These are phyloP conservation scores for Xylaria sp. DNA, from an alignment of 2,329 filamentous ascomycete species.

Conservation along the genomic window DNA sequence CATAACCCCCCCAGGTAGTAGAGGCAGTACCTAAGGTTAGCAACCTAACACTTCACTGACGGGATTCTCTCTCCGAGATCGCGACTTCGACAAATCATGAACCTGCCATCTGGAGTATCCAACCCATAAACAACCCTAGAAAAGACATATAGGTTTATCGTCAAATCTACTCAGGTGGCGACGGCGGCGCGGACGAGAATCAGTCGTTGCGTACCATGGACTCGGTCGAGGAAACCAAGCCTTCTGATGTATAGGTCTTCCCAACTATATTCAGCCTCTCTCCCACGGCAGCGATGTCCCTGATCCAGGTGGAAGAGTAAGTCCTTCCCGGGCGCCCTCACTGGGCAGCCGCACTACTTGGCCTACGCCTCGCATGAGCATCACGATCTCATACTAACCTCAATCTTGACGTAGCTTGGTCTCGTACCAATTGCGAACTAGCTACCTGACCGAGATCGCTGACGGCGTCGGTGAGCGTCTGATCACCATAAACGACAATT, in stretches of 20 bases:
- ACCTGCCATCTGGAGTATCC: too few relatives aligned
- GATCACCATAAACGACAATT: conserved; percentile 78
- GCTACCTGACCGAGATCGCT: conserved; percentile 79
- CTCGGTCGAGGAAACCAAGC: neutral
- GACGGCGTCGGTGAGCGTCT: conserved; percentile 86
- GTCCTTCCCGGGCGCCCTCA: conserved; percentile 4
- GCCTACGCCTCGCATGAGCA: neutral
- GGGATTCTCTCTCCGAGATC: too few relatives aligned
- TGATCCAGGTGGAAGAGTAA: conserved; percentile 43
- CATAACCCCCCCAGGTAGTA: too few relatives aligned
- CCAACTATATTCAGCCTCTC: neutral
- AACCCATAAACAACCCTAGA: too few relatives aligned
- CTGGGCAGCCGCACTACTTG: neutral
- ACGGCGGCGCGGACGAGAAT: too few relatives aligned
- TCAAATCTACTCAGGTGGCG: too few relatives aligned
- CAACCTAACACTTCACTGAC: too few relatives aligned
- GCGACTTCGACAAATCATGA: too few relatives aligned
- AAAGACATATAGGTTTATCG: too few relatives aligned
- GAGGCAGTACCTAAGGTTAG: too few relatives aligned
- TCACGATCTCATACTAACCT: conserved; percentile 23
- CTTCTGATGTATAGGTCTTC: neutral
- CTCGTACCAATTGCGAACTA: conserved; percentile 79
- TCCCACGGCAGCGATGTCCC: conserved; percentile 33
- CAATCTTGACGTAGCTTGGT: conserved; percentile 65
- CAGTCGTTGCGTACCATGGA: conserved; percentile 6